Percentiles rank a stretch among this genome's conserved stretches.
Evolutionary conservation across 2,329 filamentous ascomycete genomes (phyloP).

Genomic region (Fusarium nodosum): DNA sequence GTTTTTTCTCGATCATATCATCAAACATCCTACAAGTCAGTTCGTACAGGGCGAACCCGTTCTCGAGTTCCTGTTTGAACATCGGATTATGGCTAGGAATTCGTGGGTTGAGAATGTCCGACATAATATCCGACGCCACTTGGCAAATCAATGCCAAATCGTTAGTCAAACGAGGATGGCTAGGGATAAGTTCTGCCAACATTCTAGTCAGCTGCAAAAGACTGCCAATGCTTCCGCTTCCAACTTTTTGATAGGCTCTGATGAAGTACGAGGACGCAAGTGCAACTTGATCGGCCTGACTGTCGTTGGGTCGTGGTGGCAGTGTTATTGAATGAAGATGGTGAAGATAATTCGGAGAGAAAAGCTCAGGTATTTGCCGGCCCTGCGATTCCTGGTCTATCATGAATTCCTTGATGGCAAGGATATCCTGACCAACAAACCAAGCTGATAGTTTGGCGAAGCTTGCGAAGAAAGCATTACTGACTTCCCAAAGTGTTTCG

Average conservation of each 20-base stretch:
- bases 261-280: slow-evolving; percentile 53
- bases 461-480: slow-evolving; percentile 54
- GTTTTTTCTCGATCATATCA: slow-evolving; percentile 67
- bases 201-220: slow-evolving; percentile 60
- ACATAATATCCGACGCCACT: slow-evolving; percentile 53
- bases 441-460: slow-evolving; percentile 66
- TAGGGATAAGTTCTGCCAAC: slow-evolving; percentile 58
- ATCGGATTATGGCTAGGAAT: slow-evolving; percentile 40
- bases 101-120: slow-evolving; percentile 49
- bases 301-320: slow-evolving; percentile 29
- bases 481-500: slow-evolving; percentile 50
- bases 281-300: slow-evolving; percentile 31
- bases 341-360: slow-evolving; percentile 58
- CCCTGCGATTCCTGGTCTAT: slow-evolving; percentile 21
- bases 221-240: slow-evolving; percentile 59
- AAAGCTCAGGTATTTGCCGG: slow-evolving; percentile 45
- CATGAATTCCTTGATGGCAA: slow-evolving; percentile 38
- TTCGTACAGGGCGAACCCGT: slow-evolving; percentile 61
- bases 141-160: slow-evolving; percentile 57
- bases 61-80: slow-evolving; percentile 54
- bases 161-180: slow-evolving; percentile 63
- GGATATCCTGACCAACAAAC: slow-evolving; percentile 65
- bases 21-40: slow-evolving; percentile 60
- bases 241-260: slow-evolving; percentile 58
- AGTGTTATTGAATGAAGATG: slow-evolving; percentile 56